Conservation (phyloP, 805 yeast species). For the Scheffersomyces coipomensis region DNA sequence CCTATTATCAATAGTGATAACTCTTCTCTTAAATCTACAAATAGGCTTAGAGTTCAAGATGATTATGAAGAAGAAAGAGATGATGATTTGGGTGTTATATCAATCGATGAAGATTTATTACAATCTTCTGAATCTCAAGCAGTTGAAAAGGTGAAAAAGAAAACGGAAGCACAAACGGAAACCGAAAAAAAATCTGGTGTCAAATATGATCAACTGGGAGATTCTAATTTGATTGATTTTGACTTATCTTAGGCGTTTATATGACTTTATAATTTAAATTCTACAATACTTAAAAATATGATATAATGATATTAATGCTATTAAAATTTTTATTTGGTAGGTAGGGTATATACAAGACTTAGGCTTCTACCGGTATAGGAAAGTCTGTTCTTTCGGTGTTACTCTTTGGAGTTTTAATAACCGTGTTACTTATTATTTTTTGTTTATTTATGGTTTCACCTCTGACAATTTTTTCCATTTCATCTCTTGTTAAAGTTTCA, state of each 20-base stretch:
- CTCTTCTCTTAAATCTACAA: slow-evolving; percentile 26
- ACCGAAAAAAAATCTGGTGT: too few species aligned
- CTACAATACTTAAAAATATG: too few species aligned
- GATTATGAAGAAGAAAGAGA: slow-evolving; percentile 50
- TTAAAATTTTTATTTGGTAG: too few species aligned
- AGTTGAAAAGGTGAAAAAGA: neutral
- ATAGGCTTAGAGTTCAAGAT: slow-evolving; percentile 15
- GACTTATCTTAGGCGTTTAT: neutral
- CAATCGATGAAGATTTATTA: slow-evolving; percentile 44
- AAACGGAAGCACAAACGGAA: too few species aligned
- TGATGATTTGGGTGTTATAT: slow-evolving; percentile 41
- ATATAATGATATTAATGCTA: too few species aligned
- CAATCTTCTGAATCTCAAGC: slow-evolving; percentile 51
- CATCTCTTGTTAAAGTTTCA: slow-evolving; percentile 89
- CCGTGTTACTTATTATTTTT: slow-evolving; percentile 71
- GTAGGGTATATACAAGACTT: neutral
- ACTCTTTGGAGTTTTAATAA: slow-evolving; percentile 26
- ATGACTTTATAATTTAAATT: too few species aligned
- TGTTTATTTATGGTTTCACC: slow-evolving; percentile 76
- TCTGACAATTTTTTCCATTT: slow-evolving; percentile 78
- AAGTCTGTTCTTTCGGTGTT: neutral
- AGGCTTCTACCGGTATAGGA: neutral
- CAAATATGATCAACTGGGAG: too few species aligned
- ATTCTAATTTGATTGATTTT: neutral
- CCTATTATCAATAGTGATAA: slow-evolving; percentile 10